Evolutionary conservation across 2,329 filamentous ascomycete species (phyloP).

Genomic region (Alternaria triticina): DNA sequence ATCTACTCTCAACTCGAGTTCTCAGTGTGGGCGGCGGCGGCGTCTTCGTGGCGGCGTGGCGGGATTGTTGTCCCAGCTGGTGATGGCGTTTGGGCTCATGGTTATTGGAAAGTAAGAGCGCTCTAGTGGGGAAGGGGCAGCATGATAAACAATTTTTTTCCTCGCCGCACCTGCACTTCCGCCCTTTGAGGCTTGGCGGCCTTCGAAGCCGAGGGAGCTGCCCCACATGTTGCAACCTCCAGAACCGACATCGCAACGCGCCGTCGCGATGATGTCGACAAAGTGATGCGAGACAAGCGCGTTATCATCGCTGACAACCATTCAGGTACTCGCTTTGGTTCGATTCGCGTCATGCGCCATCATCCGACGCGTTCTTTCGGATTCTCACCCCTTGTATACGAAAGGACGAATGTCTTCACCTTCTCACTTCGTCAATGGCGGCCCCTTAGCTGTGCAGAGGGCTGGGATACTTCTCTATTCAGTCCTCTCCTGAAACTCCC

Average conservation of each 20-base stretch:
- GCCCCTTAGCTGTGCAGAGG: too few relatives aligned
- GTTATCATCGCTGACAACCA: not conserved
- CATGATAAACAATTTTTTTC: conserved; percentile 32
- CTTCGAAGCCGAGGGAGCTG: not conserved
- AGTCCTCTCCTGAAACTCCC: too few relatives aligned
- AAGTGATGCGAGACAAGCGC: not conserved
- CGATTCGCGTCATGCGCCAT: not conserved
- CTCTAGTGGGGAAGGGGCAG: conserved; percentile 27
- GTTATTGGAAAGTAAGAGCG: conserved; percentile 34
- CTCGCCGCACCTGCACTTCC: conserved; percentile 13
- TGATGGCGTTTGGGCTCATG: conserved; percentile 31
- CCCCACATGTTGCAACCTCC: conserved; percentile 4
- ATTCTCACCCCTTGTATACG: not conserved
- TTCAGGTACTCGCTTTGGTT: not conserved
- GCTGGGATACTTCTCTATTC: too few relatives aligned
- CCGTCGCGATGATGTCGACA: not conserved
- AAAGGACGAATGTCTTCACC: not conserved
- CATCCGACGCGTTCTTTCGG: not conserved
- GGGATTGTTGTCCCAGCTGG: conserved; percentile 19
- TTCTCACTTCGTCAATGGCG: not conserved
- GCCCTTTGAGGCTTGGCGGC: conserved; percentile 15
- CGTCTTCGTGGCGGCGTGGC: conserved; percentile 10
- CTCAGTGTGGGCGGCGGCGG: conserved; percentile 9
- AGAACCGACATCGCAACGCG: not conserved
- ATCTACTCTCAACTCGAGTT: conserved; percentile 1